Evolutionary conservation across 441 rosid species (phyloP), one percentile per base, ranked within the genome.

Genomic region (Breynia disticha): DNA sequence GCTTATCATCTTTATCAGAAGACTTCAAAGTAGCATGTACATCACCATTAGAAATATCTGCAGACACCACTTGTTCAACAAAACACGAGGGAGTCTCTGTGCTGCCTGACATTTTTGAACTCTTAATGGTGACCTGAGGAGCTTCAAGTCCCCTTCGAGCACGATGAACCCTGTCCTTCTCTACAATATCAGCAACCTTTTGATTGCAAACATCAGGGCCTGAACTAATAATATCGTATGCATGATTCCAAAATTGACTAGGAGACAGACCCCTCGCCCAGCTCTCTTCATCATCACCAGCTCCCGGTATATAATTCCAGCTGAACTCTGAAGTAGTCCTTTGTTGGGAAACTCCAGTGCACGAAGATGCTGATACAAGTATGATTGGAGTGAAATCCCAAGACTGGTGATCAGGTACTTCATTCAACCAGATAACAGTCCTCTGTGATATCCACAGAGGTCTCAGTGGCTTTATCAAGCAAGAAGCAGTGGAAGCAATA

Each of bases 201-300:
- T 76, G 83, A 65, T 83, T 88, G 66, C 96, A 87, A 18, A 72
- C 52, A 59, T 71, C 84, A 57, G 98, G 95, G 8, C 78, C 84
- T 1, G 83, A 71, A 55, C 76, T 64, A 39, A 91, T 88, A 48
- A 86, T 61, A 79, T 86, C 85, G 49, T 76, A 70, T n/a, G 65
- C 84, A 72, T 88, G 79, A 5, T 54, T 72, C 98, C 98, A 91
- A 68, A 87, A 91, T 59, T 80, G 72, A 66, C 61, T 60, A 1
- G 98, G 95, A 1, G 94, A 67, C 19, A 91, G 74, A 46, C 97
- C 89, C 76, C 97, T 80, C 2, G 98, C 80, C 98, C 98, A 91
- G 66, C 96, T 86, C 71, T 91, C 98, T 75, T 91, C 96, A 60
- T 91, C 98, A 38, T 91, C 98, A 61, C 98, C 98, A 51, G 97